Evolutionary conservation across 73 alveolate genomes (phyloP), one percentile per base, ranked within the genome.

Genomic region (Paramecium pentaurelia): DNA sequence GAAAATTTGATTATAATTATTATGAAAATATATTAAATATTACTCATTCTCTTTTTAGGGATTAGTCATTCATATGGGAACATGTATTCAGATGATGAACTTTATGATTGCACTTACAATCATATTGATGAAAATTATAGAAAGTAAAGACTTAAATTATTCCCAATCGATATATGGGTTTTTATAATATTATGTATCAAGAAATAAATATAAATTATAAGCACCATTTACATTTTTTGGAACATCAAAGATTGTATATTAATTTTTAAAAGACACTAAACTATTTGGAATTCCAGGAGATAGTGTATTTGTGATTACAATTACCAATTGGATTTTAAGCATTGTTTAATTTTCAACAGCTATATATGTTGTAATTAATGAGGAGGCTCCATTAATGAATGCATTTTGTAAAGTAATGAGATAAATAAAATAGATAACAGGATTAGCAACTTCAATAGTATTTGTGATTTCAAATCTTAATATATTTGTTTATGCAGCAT

Each of bases 271-370:
- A 25, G 60, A 75, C 47, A 30, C 88, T 5, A 30, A 42, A 11
- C 38, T 80, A 44, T 80, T 80, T 49, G 91, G 91, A 45, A 18
- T 80, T 12, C 91, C 91, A 18, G 91, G 91, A 45, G 91, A 80
- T n/a, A 80, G 49, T 38, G 32, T 80, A 5, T 80, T 80, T 25
- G 34, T 80, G 7, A 44, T 80, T 2, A 47, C 77, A 3, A 25
- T 40, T 8, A 14, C 58, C 10, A 44, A 80, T 47, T 54, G 37
- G 9, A 47, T 42, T 20, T 8, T 20, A 20, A 22, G 75, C 4
- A 14, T 27, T 9, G 84, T 64, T 27, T 49, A 45, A 47, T 80
- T 80, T 80, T 40, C 91, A 47, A 80, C 64, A 14, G 91, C 64
- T 0, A 49, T 80, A 18, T 80, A 80, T 80, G 91, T 42, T 1